Percentiles rank a stretch among this genome's conserved stretches.
phyloP scores from a whole-genome alignment of 1,139 yeast genomes.

The Geotrichum bryndzae region DNA sequence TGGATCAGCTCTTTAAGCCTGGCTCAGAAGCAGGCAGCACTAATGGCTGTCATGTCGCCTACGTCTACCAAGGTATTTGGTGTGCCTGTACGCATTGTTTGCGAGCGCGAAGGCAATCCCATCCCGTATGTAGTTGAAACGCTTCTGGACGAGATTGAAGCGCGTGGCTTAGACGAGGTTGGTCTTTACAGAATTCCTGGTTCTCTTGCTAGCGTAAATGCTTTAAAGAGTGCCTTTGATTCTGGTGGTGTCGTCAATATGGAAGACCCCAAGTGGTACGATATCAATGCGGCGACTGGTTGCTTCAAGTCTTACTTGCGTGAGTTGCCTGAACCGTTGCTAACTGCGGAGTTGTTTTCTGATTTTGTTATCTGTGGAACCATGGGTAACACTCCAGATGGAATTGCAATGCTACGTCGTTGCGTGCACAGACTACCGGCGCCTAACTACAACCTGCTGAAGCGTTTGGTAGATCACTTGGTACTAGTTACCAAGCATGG shows the following conservation, averaged over 20 bases:
- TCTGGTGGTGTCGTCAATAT: slow-evolving; percentile 60
- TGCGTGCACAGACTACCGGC: slow-evolving; percentile 52
- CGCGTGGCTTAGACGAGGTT: slow-evolving; percentile 79
- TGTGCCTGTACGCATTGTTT: slow-evolving; percentile 72
- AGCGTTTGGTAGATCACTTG: slow-evolving; percentile 64
- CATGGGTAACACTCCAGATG: slow-evolving; percentile 28
- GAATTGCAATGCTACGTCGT: slow-evolving; percentile 40
- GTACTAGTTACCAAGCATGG: slow-evolving; percentile 51
- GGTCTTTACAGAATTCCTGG: slow-evolving; percentile 93
- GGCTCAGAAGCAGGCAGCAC: slow-evolving; percentile 40
- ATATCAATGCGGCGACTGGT: slow-evolving; percentile 84
- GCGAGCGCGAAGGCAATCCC: slow-evolving; percentile 58
- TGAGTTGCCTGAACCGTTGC: slow-evolving; percentile 82
- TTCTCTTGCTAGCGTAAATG: slow-evolving; percentile 69
- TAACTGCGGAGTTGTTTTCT: slow-evolving; percentile 55
- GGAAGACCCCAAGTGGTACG: slow-evolving; percentile 65
- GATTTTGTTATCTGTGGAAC: slow-evolving; percentile 39
- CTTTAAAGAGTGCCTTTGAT: slow-evolving; percentile 69
- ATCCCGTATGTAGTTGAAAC: slow-evolving; percentile 63
- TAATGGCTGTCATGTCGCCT: slow-evolving; percentile 33
- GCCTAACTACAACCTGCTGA: slow-evolving; percentile 61
- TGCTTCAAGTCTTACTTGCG: slow-evolving; percentile 79
- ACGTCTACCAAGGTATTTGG: slow-evolving; percentile 61
- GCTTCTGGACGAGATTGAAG: slow-evolving; percentile 68
- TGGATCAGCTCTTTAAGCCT: slow-evolving; percentile 55